These are phyloP conservation scores for Fabrea salina DNA, from an alignment of 169 alveolate species.

Conservation along the genomic window DNA sequence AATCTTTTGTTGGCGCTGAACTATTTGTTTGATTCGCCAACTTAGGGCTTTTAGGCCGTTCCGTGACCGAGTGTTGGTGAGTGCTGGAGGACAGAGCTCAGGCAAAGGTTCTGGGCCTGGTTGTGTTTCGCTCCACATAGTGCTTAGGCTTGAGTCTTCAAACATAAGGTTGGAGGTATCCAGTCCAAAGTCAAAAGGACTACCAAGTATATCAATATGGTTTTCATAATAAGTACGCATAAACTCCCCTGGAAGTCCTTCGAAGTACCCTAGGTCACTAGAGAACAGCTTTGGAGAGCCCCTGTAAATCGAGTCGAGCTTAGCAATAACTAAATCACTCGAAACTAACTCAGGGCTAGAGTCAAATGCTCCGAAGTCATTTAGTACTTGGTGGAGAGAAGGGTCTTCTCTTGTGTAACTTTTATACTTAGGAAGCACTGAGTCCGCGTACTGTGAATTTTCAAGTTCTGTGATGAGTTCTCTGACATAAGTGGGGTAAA, in stretches of 20 bases:
- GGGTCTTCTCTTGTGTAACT: not conserved
- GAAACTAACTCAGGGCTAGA: too few relatives aligned
- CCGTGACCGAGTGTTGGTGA: not conserved
- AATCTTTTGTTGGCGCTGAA: not conserved
- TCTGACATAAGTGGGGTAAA: not conserved
- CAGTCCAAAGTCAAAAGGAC: not conserved
- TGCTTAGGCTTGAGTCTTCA: constrained; percentile 2
- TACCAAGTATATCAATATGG: not conserved
- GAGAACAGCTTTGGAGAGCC: too few relatives aligned
- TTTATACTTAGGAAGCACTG: not conserved
- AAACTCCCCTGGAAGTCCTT: too few relatives aligned
- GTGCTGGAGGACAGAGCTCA: not conserved
- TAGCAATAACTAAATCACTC: too few relatives aligned
- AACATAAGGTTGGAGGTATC: too few relatives aligned
- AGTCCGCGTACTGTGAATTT: not conserved
- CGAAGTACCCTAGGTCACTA: too few relatives aligned
- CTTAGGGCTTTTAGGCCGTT: constrained; percentile 28
- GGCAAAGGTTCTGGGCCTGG: not conserved
- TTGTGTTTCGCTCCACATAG: constrained; percentile 19
- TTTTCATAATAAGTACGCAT: not conserved
- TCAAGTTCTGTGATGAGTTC: not conserved
- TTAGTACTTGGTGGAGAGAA: not conserved
- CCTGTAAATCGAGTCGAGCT: too few relatives aligned
- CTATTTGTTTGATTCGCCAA: constrained; percentile 12
- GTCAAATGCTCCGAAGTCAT: too few relatives aligned